These are phyloP conservation scores for Moesziomyces antarcticus DNA, from an alignment of 1,284 basidiomycete genomes.

Conservation along the genomic window DNA sequence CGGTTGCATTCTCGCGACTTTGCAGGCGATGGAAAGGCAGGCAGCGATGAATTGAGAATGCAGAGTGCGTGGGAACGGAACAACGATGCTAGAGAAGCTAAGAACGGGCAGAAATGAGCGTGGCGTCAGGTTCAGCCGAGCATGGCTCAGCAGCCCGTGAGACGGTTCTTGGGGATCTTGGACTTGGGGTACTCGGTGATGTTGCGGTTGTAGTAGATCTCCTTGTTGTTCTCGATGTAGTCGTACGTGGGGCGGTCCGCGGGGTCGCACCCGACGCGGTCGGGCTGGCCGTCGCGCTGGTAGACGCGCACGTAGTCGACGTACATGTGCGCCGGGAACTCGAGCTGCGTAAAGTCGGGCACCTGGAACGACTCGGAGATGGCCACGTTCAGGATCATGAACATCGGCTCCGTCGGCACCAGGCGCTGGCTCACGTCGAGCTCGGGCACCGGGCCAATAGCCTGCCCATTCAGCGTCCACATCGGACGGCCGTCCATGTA, in stretches of 20 bases:
- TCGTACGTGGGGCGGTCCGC: constrained; percentile 60
- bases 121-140: too few species aligned
- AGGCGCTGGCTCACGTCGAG: constrained; percentile 55
- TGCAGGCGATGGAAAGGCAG: too few species aligned
- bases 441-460: constrained; percentile 43
- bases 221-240: constrained; percentile 64
- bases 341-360: constrained; percentile 68
- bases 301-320: constrained; percentile 71
- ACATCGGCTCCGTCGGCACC: constrained; percentile 64
- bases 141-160: constrained; percentile 33
- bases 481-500: constrained; percentile 64
- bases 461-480: constrained; percentile 56
- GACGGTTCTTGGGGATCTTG: constrained; percentile 40
- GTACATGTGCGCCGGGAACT: constrained; percentile 70
- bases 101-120: too few species aligned
- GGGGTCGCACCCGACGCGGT: constrained; percentile 65
- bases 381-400: constrained; percentile 47
- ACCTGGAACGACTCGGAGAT: constrained; percentile 70
- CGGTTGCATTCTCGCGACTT: background rate
- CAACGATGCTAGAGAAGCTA: background rate
- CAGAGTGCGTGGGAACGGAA: background rate
- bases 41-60: background rate
- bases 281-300: constrained; percentile 68
- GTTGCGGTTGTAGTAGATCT: constrained; percentile 65
- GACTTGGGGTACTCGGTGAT: constrained; percentile 47